Evolutionary conservation across 371 early-diverging fungal genomes (phyloP).

Genomic region (Mortierella sp.): DNA sequence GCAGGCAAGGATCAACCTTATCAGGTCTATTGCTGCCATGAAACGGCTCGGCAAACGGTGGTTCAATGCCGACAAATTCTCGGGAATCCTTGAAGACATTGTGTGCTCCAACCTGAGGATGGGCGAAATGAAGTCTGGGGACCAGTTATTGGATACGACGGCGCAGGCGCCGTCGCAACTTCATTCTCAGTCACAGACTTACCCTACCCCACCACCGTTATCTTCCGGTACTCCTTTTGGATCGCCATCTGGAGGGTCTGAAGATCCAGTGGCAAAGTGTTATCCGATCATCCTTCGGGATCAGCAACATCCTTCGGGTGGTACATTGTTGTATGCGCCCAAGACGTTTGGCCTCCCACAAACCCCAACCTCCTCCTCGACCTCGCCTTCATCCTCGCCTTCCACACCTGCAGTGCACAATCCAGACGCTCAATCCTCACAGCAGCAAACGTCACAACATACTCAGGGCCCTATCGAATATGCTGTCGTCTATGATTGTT

Average conservation of each 20-base stretch:
- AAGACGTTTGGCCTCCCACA: background rate
- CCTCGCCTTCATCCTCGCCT: slow-evolving; percentile 3
- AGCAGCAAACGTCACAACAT: too few relatives aligned
- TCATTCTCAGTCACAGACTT: too few relatives aligned
- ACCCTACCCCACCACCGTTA: too few relatives aligned
- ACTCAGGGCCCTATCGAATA: too few relatives aligned
- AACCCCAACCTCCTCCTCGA: background rate
- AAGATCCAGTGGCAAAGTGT: too few relatives aligned
- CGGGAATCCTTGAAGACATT: slow-evolving; percentile 4
- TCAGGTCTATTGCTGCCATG: slow-evolving; percentile 3
- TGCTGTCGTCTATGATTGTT: too few relatives aligned
- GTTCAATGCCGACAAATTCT: slow-evolving; percentile 7
- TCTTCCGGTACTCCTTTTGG: too few relatives aligned
- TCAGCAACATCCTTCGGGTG: slow-evolving; percentile 1
- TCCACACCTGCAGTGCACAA: slow-evolving; percentile 9
- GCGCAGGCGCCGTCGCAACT: too few relatives aligned
- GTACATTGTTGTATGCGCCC: slow-evolving; percentile 2
- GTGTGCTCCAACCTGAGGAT: background rate
- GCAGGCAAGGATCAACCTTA: slow-evolving; percentile 5
- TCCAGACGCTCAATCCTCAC: slow-evolving; percentile 2
- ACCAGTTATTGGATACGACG: too few relatives aligned
- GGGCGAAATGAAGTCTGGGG: too few relatives aligned
- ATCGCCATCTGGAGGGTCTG: too few relatives aligned
- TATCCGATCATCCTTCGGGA: slow-evolving; percentile 11
- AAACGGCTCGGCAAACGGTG: slow-evolving; percentile 1